These are phyloP conservation scores for Fusarium mexicanum DNA, from an alignment of 2,329 filamentous ascomycete genomes.

Conservation along the genomic window DNA sequence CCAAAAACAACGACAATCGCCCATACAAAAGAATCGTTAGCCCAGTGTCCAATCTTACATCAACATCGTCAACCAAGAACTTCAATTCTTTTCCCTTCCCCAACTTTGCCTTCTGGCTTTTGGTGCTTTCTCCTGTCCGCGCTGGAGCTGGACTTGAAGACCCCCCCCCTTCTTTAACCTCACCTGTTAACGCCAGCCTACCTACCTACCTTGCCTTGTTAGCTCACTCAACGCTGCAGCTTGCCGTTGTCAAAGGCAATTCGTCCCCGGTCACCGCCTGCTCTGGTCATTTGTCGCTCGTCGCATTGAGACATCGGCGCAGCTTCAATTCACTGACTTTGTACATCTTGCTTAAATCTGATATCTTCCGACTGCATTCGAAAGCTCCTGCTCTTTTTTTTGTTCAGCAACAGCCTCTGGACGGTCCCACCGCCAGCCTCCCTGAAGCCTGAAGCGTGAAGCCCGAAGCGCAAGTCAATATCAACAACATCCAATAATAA, in stretches of 20 bases:
- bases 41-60: conserved; percentile 25
- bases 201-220: neutral
- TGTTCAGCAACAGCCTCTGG: neutral
- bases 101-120: conserved; percentile 19
- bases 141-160: conserved; percentile 26
- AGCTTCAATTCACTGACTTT: conserved; percentile 22
- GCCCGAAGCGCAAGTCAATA: conserved; percentile 40
- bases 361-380: conserved; percentile 2
- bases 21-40: conserved; percentile 28
- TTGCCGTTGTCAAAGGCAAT: conserved; percentile 22
- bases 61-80: conserved; percentile 35
- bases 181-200: conserved; percentile 3
- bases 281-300: conserved; percentile 13
- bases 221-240: conserved; percentile 23
- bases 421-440: conserved; percentile 19
- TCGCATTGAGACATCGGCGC: conserved; percentile 24
- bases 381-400: conserved; percentile 5
- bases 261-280: conserved; percentile 37
- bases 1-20: conserved; percentile 24
- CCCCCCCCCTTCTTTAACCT: neutral
- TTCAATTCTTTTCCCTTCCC: conserved; percentile 33
- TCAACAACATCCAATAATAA: conserved; percentile 18
- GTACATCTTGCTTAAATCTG: conserved; percentile 12
- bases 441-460: conserved; percentile 36
- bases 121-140: conserved; percentile 33